phyloP scores from a whole-genome alignment of 352 stramenopile genomes.

The Globisporangium alternatum region DNA sequence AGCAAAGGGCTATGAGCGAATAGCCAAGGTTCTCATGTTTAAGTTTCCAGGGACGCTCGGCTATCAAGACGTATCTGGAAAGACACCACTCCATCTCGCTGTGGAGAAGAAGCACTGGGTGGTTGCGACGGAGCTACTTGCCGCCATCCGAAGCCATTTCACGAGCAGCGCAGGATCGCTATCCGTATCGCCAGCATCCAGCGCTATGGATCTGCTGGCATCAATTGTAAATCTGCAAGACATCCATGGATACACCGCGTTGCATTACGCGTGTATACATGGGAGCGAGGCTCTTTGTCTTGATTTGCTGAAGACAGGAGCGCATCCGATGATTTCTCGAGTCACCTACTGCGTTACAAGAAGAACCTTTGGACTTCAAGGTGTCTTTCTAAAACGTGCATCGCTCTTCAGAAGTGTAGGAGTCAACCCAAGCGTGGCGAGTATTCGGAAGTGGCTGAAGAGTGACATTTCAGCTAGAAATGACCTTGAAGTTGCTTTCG shows the following conservation, averaged over 20 bases:
- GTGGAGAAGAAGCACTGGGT: conserved; percentile 34
- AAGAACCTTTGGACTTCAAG: conserved; percentile 21
- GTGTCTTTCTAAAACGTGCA: conserved; percentile 31
- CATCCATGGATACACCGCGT: conserved; percentile 43
- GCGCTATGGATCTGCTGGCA: not conserved
- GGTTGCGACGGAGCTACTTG: conserved; percentile 32
- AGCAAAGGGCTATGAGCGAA: conserved; percentile 41
- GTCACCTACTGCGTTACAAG: conserved; percentile 19
- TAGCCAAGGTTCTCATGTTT: conserved; percentile 41
- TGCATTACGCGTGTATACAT: conserved; percentile 53
- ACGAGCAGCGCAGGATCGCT: conserved; percentile 4
- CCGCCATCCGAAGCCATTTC: conserved; percentile 10
- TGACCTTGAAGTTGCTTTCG: conserved; percentile 11
- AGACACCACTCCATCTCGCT: conserved; percentile 49
- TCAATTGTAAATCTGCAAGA: conserved; percentile 31
- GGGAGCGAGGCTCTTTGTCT: conserved; percentile 26
- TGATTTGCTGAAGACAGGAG: conserved; percentile 31
- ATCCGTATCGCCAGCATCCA: not conserved
- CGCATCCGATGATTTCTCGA: conserved; percentile 26
- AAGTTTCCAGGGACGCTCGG: conserved; percentile 39
- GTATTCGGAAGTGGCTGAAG: conserved; percentile 7
- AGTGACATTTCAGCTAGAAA: not conserved
- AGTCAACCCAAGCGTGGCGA: conserved; percentile 4
- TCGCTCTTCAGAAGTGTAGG: conserved; percentile 1
- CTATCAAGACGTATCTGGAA: conserved; percentile 36